Percentiles rank a stretch among this genome's conserved stretches.
These are phyloP conservation scores for Pseudoturritis turrita DNA, from an alignment of 345 rosid species.

Conservation along the genomic window DNA sequence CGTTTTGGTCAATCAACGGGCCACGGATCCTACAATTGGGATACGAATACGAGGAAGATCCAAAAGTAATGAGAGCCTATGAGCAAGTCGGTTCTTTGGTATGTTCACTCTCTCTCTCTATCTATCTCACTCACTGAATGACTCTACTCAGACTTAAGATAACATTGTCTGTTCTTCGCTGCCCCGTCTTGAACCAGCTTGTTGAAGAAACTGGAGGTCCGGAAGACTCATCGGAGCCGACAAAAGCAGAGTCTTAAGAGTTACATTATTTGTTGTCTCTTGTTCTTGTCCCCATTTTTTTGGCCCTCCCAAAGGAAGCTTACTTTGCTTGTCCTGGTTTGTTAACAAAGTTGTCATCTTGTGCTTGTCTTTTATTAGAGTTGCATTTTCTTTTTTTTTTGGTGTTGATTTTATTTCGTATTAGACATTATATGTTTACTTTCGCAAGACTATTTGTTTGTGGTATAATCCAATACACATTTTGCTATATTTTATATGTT, in stretches of 20 bases:
- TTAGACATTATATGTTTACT: background rate
- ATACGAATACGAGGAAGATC: slow-evolving; percentile 80
- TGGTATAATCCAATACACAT: background rate
- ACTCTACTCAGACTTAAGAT: background rate
- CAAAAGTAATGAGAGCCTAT: slow-evolving; percentile 88
- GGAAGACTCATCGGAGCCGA: slow-evolving; percentile 34
- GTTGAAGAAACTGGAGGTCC: slow-evolving; percentile 45
- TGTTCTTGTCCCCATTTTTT: background rate
- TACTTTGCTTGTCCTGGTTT: background rate
- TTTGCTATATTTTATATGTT: background rate
- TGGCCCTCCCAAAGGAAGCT: background rate
- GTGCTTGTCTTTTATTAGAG: slow-evolving; percentile 1
- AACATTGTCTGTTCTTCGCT: background rate
- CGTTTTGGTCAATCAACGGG: slow-evolving; percentile 87
- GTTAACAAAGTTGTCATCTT: background rate
- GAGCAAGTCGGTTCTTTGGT: slow-evolving; percentile 87
- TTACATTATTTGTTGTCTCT: background rate
- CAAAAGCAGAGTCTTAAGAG: slow-evolving; percentile 33
- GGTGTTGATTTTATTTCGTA: slow-evolving; percentile 1
- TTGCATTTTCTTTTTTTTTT: background rate
- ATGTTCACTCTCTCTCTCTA: slow-evolving; percentile 8
- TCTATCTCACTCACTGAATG: background rate
- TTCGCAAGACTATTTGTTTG: background rate
- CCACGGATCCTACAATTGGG: slow-evolving; percentile 81
- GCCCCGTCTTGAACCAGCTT: slow-evolving; percentile 36